Conservation (phyloP, 768 basidiomycete genomes). For the Sarcodon sp. region DNA sequence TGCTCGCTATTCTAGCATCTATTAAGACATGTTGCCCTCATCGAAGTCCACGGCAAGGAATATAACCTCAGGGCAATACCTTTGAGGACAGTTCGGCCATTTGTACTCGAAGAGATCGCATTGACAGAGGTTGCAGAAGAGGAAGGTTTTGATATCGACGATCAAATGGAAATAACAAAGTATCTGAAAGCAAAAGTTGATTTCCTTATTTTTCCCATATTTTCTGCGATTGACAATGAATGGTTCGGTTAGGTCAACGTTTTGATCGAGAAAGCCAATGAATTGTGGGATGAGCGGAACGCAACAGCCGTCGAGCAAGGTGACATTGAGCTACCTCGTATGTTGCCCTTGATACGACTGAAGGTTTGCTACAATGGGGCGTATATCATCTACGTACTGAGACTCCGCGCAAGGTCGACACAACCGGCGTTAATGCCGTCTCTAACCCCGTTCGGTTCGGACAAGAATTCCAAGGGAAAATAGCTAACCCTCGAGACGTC, state of each 20-base stretch:
- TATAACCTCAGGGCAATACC: conserved; percentile 80
- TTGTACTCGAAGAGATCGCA: conserved; percentile 74
- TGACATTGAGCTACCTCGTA: conserved; percentile 45
- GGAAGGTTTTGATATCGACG: conserved; percentile 61
- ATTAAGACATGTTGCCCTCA: conserved; percentile 76
- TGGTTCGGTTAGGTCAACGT: conserved; percentile 48
- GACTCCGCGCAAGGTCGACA: conserved; percentile 54
- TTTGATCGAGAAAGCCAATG: conserved; percentile 68
- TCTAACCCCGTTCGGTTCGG: conserved; percentile 96
- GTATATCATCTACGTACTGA: neutral
- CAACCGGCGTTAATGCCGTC: conserved; percentile 80
- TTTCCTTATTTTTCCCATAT: neutral
- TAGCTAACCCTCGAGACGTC: conserved; percentile 93
- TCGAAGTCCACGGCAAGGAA: conserved; percentile 80
- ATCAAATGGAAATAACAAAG: conserved; percentile 75
- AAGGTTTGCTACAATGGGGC: conserved; percentile 33
- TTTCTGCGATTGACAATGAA: neutral
- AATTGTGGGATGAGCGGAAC: conserved; percentile 68
- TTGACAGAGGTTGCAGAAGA: conserved; percentile 71
- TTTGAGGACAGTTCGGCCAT: conserved; percentile 86
- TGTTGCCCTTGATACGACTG: conserved; percentile 82
- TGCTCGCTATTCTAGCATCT: neutral
- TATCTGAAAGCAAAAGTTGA: conserved; percentile 61
- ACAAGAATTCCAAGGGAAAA: conserved; percentile 80
- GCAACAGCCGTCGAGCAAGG: conserved; percentile 44